Base-by-base conservation (phyloP, 2,329 filamentous ascomycete species). In the Aspergillus sp. region DNA sequence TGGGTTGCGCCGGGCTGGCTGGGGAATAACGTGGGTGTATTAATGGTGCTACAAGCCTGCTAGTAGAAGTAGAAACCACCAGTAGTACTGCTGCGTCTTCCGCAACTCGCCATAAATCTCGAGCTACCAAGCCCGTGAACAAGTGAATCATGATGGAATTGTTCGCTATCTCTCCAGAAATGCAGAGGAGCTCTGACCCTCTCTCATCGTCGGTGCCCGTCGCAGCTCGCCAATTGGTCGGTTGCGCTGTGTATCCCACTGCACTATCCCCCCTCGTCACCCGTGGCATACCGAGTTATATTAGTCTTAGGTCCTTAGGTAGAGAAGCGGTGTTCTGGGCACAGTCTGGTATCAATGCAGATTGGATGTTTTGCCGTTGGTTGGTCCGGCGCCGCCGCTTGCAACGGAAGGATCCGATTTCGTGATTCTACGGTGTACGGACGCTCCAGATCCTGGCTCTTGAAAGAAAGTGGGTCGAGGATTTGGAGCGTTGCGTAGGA, bases 291-390 rank as follows among this genome's bases (percentile, higher is more conserved):
- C 34, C 34, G 34, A 17, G 34, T 41, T 41, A 41, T 41, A 41
- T 41, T 41, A 41, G 34, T 47, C 34, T 46, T 46, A 43, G 38
- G 38, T 43, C 11, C 38, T 28, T 28, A 41, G 34, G 34, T 41
- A 41, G 34, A 38, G 34, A 41, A 41, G 34, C 34, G 34, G 34
- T 41, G 43, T 46, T 46, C 23, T 30, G 49, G 23, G 28, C 23
- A 28, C 22, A 50, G 41, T 59, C 48, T 59, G 57, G 57, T 59
- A 53, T 34, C 50, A n/a, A 59, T 59, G 57, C 57, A 59, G 49
- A 53, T 58, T 46, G 38, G 56, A 22, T 6, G 9, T 52, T 31
- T 6, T 19, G 30, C 19, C 23, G 13, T n/a, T 15, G 30, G 22
- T 34, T 41, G 46, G 22, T 41, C 34, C 34, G 11, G 34, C 34